phyloP scores from a whole-genome alignment of 495 filamentous ascomycete genomes.

The Xylaria cubensis region DNA sequence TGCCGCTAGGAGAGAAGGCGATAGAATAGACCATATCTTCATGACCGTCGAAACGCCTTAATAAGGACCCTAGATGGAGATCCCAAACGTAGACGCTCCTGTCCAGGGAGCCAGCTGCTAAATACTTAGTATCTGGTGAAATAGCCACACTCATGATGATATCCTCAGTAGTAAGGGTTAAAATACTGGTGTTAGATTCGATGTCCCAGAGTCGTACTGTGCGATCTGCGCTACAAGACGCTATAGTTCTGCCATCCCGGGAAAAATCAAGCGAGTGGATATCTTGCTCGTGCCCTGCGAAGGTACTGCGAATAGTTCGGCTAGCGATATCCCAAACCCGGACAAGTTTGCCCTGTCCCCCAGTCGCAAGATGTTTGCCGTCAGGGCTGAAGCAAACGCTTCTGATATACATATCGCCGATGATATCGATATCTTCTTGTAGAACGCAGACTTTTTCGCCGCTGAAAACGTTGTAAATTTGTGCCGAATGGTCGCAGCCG shows the following conservation, averaged over 20 bases:
- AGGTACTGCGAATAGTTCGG: slow-evolving; percentile 79
- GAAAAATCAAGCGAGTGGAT: slow-evolving; percentile 94
- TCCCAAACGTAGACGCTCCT: slow-evolving; percentile 94
- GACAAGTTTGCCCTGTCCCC: slow-evolving; percentile 91
- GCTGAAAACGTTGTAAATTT: slow-evolving; percentile 84
- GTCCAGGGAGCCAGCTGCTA: slow-evolving; percentile 86
- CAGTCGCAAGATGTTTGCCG: slow-evolving; percentile 85
- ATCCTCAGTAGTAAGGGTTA: slow-evolving; percentile 84
- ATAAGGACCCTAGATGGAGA: slow-evolving; percentile 75
- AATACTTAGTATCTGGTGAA: slow-evolving; percentile 84
- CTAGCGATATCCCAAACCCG: slow-evolving; percentile 88
- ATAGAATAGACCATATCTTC: slow-evolving; percentile 91
- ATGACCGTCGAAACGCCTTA: slow-evolving; percentile 84
- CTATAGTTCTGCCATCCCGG: slow-evolving; percentile 84
- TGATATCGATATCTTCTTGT: slow-evolving; percentile 81
- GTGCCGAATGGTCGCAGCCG: slow-evolving; percentile 85
- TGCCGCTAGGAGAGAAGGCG: slow-evolving; percentile 86
- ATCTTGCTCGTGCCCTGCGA: slow-evolving; percentile 87
- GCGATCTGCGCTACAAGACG: slow-evolving; percentile 85
- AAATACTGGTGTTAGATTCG: slow-evolving; percentile 71
- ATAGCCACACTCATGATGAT: slow-evolving; percentile 91
- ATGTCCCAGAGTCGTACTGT: slow-evolving; percentile 94
- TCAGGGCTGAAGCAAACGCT: slow-evolving; percentile 95
- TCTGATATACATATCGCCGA: slow-evolving; percentile 88
- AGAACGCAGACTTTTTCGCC: slow-evolving; percentile 80